Percentiles rank a stretch among this genome's conserved stretches.
phyloP scores from a whole-genome alignment of 78 protist species.

The Pelomyxa schiedti region DNA sequence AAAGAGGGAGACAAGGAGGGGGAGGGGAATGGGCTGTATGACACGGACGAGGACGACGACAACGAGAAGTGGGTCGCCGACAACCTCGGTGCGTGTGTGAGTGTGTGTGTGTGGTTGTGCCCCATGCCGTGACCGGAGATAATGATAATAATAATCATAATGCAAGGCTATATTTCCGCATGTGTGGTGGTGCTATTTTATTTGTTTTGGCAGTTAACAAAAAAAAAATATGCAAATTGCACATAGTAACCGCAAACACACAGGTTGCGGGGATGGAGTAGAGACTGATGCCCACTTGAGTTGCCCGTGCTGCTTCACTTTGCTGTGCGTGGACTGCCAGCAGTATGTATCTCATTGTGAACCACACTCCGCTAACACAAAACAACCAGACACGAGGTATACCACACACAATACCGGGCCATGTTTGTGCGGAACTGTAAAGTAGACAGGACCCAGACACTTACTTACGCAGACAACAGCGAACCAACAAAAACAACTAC shows the following conservation, averaged over 20 bases:
- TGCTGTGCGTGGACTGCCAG: slow-evolving; percentile 10
- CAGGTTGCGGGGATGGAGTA: no score
- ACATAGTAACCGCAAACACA: no score
- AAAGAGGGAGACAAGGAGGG: no score
- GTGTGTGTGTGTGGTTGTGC: no score
- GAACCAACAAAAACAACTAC: background rate
- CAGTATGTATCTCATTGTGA: background rate
- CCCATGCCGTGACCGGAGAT: no score
- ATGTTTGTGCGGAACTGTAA: background rate
- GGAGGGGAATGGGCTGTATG: no score
- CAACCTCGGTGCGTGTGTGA: background rate
- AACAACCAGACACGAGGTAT: background rate
- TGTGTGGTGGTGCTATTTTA: background rate
- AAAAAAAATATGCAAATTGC: no score
- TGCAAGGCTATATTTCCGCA: background rate
- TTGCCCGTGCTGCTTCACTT: slow-evolving; percentile 16
- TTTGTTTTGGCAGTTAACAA: no score
- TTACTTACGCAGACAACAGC: background rate
- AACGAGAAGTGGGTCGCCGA: background rate
- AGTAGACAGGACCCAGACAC: background rate
- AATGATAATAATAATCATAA: background rate
- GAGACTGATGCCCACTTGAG: slow-evolving; percentile 4
- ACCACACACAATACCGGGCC: slow-evolving; percentile 3
- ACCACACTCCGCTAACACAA: background rate
- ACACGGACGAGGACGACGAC: slow-evolving; percentile 1